Base-by-base conservation (phyloP, 2,329 filamentous ascomycete species). In the Periconia sp. region DNA sequence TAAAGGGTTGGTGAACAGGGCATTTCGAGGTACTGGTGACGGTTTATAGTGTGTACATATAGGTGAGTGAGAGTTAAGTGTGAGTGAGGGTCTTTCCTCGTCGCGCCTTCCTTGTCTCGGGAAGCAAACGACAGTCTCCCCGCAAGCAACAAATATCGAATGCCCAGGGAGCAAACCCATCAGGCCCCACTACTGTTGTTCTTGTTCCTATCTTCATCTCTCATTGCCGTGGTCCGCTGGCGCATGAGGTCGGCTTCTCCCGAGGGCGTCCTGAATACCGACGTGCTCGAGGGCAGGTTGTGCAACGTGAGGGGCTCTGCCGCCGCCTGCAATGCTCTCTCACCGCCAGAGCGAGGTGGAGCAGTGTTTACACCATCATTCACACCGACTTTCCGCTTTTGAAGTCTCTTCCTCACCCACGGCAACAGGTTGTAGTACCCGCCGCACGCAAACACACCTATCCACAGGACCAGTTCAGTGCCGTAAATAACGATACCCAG, bases 401-500 rank as follows among this genome's bases (percentile, higher is more conserved):
- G 56, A 37, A 74, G 52, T 57, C 70, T 77, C 49, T 71, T 66
- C 53, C 69, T 70, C 0, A 83, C 55, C 84, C 84, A 87, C 1
- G 86, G 85, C 13, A 78, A 50, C 2, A 89, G 68, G 59, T 88
- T 88, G 62, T 84, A 88, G 56, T 86, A 86, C 1, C 80, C 84
- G 0, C 86, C 87, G 54, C 82, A 86, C 0, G 81, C 80, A 69
- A 89, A 86, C 2, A 89, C 79, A 0, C 87, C 87, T 41, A 84
- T 77, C 87, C 87, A 90, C 1, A 90, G 75, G 1, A 79, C 74
- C 48, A 90, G 76, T 68, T 90, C 87, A 0, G 82, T 83, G 1
- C 81, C 84, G 65, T 90, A 90, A 15, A 89, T 88, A 1, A 85
- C 79, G 55, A 90, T 79, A 0, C 86, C 87, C 0, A 88, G 70